These are phyloP conservation scores for Hemileccinum impolitum DNA, from an alignment of 768 basidiomycete genomes.

Conservation along the genomic window DNA sequence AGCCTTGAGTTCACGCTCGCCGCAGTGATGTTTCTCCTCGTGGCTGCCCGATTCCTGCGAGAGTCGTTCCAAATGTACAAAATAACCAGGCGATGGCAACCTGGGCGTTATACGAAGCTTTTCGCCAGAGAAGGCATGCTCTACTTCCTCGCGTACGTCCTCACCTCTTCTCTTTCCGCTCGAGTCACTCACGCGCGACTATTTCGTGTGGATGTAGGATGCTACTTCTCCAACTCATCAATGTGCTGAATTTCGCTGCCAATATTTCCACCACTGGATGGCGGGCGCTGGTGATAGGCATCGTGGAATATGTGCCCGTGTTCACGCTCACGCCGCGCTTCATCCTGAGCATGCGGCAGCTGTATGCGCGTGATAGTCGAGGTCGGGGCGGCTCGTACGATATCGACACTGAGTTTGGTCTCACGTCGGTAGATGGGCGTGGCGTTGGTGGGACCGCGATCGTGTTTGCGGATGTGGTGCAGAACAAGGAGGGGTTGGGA, in stretches of 20 bases:
- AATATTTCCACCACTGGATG: not conserved
- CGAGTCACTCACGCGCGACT: no score
- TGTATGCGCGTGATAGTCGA: conserved; percentile 1
- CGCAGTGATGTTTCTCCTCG: not conserved
- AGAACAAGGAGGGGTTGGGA: not conserved
- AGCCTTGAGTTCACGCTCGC: not conserved
- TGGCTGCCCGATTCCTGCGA: not conserved
- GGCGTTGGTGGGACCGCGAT: not conserved
- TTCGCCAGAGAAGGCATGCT: not conserved
- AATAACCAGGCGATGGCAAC: not conserved
- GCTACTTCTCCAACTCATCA: not conserved
- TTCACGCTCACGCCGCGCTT: conserved; percentile 7
- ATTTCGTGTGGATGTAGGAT: not conserved
- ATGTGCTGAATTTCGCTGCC: not conserved
- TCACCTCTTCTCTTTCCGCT: no score
- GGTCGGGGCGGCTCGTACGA: no score
- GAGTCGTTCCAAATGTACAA: not conserved
- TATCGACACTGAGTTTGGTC: conserved; percentile 1
- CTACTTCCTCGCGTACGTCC: conserved; percentile 2
- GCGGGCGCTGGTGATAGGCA: not conserved
- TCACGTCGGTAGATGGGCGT: not conserved
- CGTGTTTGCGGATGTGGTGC: not conserved
- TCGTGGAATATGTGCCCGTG: not conserved
- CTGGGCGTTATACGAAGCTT: not conserved
- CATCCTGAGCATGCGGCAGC: conserved; percentile 4